Evolutionary conservation across 305 asterid genomes (phyloP).

Genomic region (Fraxinus floribunda): DNA sequence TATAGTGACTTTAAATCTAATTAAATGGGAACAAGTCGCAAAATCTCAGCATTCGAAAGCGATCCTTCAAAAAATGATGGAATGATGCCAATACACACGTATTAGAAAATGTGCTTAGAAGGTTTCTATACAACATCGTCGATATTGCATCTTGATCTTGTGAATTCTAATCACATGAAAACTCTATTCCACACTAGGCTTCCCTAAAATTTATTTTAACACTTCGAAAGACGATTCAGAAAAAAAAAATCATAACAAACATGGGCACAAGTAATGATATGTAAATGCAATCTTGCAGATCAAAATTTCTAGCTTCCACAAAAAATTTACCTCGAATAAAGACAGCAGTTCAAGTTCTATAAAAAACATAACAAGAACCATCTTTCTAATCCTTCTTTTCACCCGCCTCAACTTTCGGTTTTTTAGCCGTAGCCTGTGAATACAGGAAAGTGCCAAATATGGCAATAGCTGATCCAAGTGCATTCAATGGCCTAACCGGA

Average conservation of each 20-base stretch:
- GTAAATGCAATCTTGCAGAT: neutral
- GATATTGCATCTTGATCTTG: neutral
- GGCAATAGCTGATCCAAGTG: slow-evolving; percentile 77
- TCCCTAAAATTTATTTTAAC: neutral
- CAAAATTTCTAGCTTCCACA: neutral
- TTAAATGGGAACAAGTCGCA: neutral
- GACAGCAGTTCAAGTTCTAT: slow-evolving; percentile 16
- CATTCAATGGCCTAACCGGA: slow-evolving; percentile 76
- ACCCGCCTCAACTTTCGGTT: slow-evolving; percentile 46
- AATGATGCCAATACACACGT: neutral
- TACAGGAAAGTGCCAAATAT: slow-evolving; percentile 79
- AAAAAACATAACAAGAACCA: slow-evolving; percentile 2
- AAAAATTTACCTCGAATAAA: neutral
- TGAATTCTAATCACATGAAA: neutral
- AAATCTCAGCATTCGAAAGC: neutral
- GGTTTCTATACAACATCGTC: neutral
- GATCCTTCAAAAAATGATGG: neutral
- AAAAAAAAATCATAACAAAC: neutral
- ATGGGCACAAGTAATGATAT: neutral
- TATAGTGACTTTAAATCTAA: neutral
- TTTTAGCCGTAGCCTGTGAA: slow-evolving; percentile 68
- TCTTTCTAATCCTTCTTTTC: slow-evolving; percentile 52
- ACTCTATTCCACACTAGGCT: neutral
- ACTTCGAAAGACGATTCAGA: neutral
- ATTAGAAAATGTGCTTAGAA: neutral